Percentiles rank a stretch among this genome's conserved stretches.
These are phyloP conservation scores for Aspergillus latus DNA, from an alignment of 2,329 filamentous ascomycete genomes.

Conservation along the genomic window DNA sequence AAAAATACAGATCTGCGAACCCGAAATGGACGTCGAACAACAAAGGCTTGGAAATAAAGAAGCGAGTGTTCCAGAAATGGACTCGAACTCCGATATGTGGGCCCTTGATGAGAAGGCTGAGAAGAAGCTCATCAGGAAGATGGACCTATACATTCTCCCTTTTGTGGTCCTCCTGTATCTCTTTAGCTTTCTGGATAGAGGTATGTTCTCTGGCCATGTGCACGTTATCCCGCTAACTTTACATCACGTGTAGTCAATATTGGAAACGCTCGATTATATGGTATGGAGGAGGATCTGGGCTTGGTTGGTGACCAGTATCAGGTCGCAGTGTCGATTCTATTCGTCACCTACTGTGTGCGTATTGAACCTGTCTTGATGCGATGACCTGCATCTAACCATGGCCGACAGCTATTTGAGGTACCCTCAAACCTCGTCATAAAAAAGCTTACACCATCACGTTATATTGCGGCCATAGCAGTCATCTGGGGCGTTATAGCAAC, in stretches of 20 bases:
- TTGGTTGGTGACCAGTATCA: slow-evolving; percentile 68
- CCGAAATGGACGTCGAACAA: slow-evolving; percentile 21
- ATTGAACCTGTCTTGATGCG: not conserved
- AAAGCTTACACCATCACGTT: slow-evolving; percentile 61
- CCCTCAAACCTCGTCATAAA: slow-evolving; percentile 66
- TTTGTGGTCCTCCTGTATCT: slow-evolving; percentile 57
- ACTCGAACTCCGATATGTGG: slow-evolving; percentile 18
- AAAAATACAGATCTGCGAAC: not conserved
- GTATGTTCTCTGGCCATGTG: slow-evolving; percentile 14
- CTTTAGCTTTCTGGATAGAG: slow-evolving; percentile 71
- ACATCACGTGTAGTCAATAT: slow-evolving; percentile 59
- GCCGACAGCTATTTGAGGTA: slow-evolving; percentile 55
- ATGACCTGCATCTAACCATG: slow-evolving; percentile 11
- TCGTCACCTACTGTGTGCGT: slow-evolving; percentile 61
- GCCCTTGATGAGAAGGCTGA: slow-evolving; percentile 31
- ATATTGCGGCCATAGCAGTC: slow-evolving; percentile 55
- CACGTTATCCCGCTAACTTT: slow-evolving; percentile 14
- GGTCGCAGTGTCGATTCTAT: slow-evolving; percentile 64
- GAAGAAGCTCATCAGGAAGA: slow-evolving; percentile 37
- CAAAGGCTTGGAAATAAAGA: slow-evolving; percentile 12
- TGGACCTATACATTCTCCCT: slow-evolving; percentile 44
- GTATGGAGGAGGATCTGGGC: slow-evolving; percentile 61
- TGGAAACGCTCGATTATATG: slow-evolving; percentile 67
- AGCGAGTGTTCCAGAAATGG: slow-evolving; percentile 11
- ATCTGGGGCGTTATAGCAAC: slow-evolving; percentile 40